These are phyloP conservation scores for Actinomucor elegans DNA, from an alignment of 371 early-diverging fungal species.

Conservation along the genomic window DNA sequence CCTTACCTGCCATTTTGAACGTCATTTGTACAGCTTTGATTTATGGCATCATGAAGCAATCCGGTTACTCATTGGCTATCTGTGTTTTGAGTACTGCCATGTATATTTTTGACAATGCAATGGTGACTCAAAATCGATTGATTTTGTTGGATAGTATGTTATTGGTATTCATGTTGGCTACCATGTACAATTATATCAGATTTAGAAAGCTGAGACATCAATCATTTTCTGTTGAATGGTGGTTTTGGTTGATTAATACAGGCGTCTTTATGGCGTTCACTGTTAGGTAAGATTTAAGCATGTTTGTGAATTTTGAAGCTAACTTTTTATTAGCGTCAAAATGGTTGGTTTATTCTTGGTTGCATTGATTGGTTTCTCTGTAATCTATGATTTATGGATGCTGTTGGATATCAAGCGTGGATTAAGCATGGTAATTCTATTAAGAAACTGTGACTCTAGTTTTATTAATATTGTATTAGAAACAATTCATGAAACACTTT, in stretches of 20 bases:
- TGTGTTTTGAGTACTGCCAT: slow-evolving; percentile 74
- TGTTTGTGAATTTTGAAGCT: neutral
- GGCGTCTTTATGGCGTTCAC: slow-evolving; percentile 72
- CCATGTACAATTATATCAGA: slow-evolving; percentile 82
- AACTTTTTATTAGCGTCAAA: slow-evolving; percentile 70
- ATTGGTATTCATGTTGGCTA: slow-evolving; percentile 80
- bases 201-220: slow-evolving; percentile 79
- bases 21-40: slow-evolving; percentile 76
- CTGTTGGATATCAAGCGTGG: slow-evolving; percentile 84
- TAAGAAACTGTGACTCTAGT: too few species aligned
- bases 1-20: slow-evolving; percentile 81
- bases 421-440: slow-evolving; percentile 64
- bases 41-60: slow-evolving; percentile 84
- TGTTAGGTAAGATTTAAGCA: slow-evolving; percentile 44
- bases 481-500: slow-evolving; percentile 67
- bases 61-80: slow-evolving; percentile 82
- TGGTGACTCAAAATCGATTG: slow-evolving; percentile 89
- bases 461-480: slow-evolving; percentile 28
- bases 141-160: slow-evolving; percentile 95
- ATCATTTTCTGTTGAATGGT: slow-evolving; percentile 65
- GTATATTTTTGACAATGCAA: slow-evolving; percentile 88
- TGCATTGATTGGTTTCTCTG: slow-evolving; percentile 80
- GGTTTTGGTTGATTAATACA: slow-evolving; percentile 73
- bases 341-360: slow-evolving; percentile 94
- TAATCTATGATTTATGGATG: slow-evolving; percentile 90